Evolutionary conservation across 177 flowering plant genomes (phyloP), one percentile per base, ranked within the genome.

Genomic region (Vitis hybrid): DNA sequence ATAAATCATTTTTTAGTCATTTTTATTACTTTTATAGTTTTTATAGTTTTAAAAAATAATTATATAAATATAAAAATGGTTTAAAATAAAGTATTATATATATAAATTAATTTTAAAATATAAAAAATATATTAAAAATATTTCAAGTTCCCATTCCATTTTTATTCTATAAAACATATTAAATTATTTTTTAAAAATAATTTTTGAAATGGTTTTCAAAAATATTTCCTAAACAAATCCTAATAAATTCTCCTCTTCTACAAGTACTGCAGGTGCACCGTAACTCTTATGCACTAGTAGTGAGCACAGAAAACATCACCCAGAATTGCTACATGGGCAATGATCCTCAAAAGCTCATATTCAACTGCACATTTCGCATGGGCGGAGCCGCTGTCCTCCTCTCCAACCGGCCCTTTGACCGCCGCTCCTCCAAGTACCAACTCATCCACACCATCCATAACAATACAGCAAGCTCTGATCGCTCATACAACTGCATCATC

Each of bases 351-450:
- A 79, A 73, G 84, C 78, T 81, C 4, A 72, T 81, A 12, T 74
- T 78, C n/a, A 81, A 81, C 65, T 81, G 84, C 70, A 78, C 79
- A 55, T 81, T 81, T 30, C 73, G 84, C 3, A 74, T 79, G 78
- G 84, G 84, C 6, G 82, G 80, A 1, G 81, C 82, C 11, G 84
- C 84, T 6, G 60, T 81, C 67, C 82, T 81, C 64, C 84, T 81
- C 69, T 75, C 84, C 2, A 79, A 76, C 68, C 57, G 60, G 11
- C 18, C 70, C 17, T 67, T 67, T 2, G 81, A 80, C 51, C 78
- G 80, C 32, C 64, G 60, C 18, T 69, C 80, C 17, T 75, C 82
- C 18, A 81, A 81, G 73, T 81, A 81, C 74, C 76, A 81, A 66
- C 80, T 81, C 52, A 24, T 81, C 62, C 84, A 77, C 75, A 77